Percentiles rank a stretch among this genome's conserved stretches.
Conservation (phyloP, 1,284 basidiomycete species). For the Anthracocystis walkeri region DNA sequence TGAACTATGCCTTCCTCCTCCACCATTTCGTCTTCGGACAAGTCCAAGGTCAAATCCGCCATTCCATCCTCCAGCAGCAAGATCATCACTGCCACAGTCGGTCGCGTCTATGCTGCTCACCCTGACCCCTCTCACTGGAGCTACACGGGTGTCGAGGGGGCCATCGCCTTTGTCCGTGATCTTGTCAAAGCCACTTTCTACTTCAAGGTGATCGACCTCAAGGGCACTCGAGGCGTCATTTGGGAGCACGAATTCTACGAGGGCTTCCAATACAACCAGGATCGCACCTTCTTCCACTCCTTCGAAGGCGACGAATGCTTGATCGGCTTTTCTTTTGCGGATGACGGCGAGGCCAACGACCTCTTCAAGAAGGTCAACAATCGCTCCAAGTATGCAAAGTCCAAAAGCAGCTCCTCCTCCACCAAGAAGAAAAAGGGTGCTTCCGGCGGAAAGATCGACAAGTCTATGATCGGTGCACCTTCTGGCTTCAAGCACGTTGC, state of each 20-base stretch:
- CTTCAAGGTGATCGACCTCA: constrained; percentile 65
- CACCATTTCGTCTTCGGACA: constrained; percentile 64
- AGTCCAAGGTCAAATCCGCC: constrained; percentile 66
- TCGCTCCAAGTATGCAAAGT: constrained; percentile 75
- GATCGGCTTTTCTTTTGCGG: constrained; percentile 90
- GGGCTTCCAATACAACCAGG: constrained; percentile 84
- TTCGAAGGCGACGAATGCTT: constrained; percentile 90
- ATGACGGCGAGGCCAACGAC: constrained; percentile 86
- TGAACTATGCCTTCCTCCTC: constrained; percentile 62
- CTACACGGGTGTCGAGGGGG: constrained; percentile 65
- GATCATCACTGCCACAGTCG: constrained; percentile 67
- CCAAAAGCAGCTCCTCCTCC: constrained; percentile 45
- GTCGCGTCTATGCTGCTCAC: constrained; percentile 65
- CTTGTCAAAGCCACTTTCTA: constrained; percentile 53
- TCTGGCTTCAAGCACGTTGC: constrained; percentile 85
- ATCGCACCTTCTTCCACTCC: constrained; percentile 92
- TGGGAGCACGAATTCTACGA: constrained; percentile 96
- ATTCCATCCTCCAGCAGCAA: constrained; percentile 64
- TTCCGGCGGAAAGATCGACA: constrained; percentile 77
- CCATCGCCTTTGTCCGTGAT: constrained; percentile 64
- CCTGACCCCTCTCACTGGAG: constrained; percentile 55
- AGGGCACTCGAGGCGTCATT: constrained; percentile 84
- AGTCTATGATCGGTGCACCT: constrained; percentile 89
- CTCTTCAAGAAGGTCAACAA: constrained; percentile 87
- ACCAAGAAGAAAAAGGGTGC: constrained; percentile 73